A percentile compares a stretch with the other conserved stretches of the same genome.
Conservation (phyloP, 2,329 filamentous ascomycete species). For the Colletotrichum lupini region DNA sequence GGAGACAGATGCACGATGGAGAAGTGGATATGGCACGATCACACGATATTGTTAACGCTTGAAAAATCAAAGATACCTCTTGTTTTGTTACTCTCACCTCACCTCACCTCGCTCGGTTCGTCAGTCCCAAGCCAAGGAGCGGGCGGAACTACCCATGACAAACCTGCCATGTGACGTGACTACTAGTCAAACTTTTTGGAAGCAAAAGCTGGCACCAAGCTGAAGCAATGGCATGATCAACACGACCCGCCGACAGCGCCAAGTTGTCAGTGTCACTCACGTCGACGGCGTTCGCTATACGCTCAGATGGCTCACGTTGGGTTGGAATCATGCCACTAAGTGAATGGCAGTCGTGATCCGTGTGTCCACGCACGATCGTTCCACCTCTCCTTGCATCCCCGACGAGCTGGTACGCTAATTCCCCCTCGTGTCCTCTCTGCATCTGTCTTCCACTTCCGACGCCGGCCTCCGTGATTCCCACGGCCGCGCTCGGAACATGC, state of each 20-base stretch:
- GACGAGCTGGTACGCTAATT: neutral
- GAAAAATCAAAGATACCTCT: neutral
- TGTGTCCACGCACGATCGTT: neutral
- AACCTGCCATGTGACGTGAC: neutral
- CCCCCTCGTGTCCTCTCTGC: neutral
- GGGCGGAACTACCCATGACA: neutral
- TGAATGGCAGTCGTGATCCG: neutral
- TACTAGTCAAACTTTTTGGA: neutral
- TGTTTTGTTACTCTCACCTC: neutral
- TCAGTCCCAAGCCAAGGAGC: neutral
- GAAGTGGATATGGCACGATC: neutral
- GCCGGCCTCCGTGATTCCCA: neutral
- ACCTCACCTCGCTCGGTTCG: too few species aligned
- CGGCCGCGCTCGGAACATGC: neutral
- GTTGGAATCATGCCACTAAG: neutral
- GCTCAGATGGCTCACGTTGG: neutral
- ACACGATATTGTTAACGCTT: neutral
- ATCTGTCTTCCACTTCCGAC: too few species aligned
- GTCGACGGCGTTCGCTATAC: neutral
- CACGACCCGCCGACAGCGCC: neutral
- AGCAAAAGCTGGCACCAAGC: neutral
- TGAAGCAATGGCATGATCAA: neutral
- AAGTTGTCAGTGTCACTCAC: conserved; percentile 1
- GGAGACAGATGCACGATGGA: neutral
- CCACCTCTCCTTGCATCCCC: neutral